Percentiles rank a stretch among this genome's conserved stretches.
Evolutionary conservation across 345 rosid genomes (phyloP).

Genomic region (Ailanthus altissimus): DNA sequence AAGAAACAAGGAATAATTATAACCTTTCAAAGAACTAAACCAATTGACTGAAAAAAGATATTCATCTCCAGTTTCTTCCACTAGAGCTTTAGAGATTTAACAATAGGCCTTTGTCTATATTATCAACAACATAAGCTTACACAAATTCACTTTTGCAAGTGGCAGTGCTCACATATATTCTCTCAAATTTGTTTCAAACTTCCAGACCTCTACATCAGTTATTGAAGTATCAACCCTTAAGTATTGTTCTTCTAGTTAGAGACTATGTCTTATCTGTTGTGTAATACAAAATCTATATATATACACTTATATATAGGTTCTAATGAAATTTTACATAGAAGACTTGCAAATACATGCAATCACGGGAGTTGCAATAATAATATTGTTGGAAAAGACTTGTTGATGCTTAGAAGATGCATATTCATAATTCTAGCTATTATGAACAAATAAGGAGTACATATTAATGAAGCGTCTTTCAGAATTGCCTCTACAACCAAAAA

Average conservation of each 20-base stretch:
- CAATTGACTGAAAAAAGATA: background rate
- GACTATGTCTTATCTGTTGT: background rate
- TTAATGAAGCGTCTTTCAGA: background rate
- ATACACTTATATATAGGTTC: background rate
- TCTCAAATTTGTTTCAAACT: background rate
- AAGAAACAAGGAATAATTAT: background rate
- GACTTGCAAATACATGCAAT: background rate
- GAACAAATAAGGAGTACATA: background rate
- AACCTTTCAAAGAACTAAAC: background rate
- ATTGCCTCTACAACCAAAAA: background rate
- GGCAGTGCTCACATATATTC: background rate
- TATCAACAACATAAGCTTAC: background rate
- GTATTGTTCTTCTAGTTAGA: background rate
- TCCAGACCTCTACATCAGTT: background rate
- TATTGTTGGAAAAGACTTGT: background rate
- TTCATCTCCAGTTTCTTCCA: background rate
- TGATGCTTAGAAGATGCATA: background rate
- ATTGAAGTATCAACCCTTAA: background rate
- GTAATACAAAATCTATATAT: no score
- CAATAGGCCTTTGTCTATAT: background rate
- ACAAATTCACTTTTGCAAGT: background rate
- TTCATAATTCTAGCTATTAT: background rate
- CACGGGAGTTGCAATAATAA: background rate
- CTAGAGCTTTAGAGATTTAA: conserved; percentile 7
- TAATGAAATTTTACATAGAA: background rate